Conservation (phyloP, 1,139 yeast species). For the Nematodospora anomalae region DNA sequence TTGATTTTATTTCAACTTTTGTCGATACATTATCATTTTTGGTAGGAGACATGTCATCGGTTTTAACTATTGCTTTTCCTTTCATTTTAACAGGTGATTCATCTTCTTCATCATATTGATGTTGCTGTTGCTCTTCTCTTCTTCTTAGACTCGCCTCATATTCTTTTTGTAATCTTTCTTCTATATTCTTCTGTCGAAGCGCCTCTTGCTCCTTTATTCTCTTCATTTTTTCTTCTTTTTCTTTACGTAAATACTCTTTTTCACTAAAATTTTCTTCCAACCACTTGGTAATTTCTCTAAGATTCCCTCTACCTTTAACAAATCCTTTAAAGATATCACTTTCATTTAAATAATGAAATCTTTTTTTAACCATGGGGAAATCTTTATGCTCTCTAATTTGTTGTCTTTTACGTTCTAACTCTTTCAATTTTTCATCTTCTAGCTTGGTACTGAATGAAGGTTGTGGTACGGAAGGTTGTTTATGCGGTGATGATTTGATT, state of each 20-base stretch:
- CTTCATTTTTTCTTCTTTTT: constrained; percentile 19
- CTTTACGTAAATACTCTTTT: constrained; percentile 26
- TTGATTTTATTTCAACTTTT: constrained; percentile 59
- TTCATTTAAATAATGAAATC: constrained; percentile 47
- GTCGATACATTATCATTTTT: constrained; percentile 37
- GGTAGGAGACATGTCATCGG: constrained; percentile 19
- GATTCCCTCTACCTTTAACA: constrained; percentile 57
- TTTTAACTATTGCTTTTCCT: constrained; percentile 33
- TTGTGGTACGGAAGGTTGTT: constrained; percentile 9
- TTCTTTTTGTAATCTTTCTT: constrained; percentile 16
- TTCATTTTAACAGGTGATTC: constrained; percentile 36
- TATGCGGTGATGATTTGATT: constrained; percentile 26
- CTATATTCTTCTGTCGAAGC: constrained; percentile 15
- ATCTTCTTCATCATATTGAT: constrained; percentile 25
- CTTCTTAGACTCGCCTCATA: constrained; percentile 14
- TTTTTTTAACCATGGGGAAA: constrained; percentile 49
- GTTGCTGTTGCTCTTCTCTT: constrained; percentile 13
- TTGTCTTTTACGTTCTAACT: constrained; percentile 38
- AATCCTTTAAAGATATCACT: constrained; percentile 61
- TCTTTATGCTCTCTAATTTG: constrained; percentile 44
- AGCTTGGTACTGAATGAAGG: constrained; percentile 17
- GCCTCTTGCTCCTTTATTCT: constrained; percentile 20
- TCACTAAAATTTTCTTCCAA: constrained; percentile 39
- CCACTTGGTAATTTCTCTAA: constrained; percentile 54
- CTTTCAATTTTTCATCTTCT: constrained; percentile 27